Conservation (phyloP, 177 flowering plant species). For the Vitis hybrid region DNA sequence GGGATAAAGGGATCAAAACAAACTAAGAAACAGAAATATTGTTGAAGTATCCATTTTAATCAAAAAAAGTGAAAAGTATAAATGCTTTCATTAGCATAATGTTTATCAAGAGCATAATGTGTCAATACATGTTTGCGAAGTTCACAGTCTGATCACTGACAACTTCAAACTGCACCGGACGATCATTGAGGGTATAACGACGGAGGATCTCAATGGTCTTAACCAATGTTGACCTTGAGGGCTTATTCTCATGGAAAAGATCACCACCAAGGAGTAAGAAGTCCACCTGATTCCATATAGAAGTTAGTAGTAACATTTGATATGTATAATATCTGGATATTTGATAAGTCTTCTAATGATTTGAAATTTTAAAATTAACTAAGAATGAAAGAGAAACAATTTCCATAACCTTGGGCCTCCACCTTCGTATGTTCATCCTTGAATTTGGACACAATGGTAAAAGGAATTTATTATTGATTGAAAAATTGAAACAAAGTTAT, state of each 20-base stretch:
- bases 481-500: neutral
- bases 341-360: too few species aligned
- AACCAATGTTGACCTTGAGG: slow-evolving; percentile 89
- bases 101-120: neutral
- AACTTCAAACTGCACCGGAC: slow-evolving; percentile 95
- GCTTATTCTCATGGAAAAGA: slow-evolving; percentile 99
- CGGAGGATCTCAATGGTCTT: slow-evolving; percentile 94
- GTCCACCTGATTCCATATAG: slow-evolving; percentile 64
- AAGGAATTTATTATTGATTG: neutral
- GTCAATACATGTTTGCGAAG: slow-evolving; percentile 72
- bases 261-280: slow-evolving; percentile 97
- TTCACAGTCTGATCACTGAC: slow-evolving; percentile 98
- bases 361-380: neutral
- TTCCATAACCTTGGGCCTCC: neutral
- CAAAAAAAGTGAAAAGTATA: neutral
- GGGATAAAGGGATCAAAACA: neutral
- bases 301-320: slow-evolving; percentile 7
- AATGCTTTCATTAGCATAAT: neutral
- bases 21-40: too few species aligned
- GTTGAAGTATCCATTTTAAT: too few species aligned
- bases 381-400: neutral
- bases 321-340: neutral
- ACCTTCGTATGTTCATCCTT: neutral
- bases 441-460: neutral
- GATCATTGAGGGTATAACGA: slow-evolving; percentile 84